A percentile compares a stretch with the other conserved stretches of the same genome.
phyloP scores from a whole-genome alignment of 805 yeast species.

The Saccharomycopsis fibuligera region DNA sequence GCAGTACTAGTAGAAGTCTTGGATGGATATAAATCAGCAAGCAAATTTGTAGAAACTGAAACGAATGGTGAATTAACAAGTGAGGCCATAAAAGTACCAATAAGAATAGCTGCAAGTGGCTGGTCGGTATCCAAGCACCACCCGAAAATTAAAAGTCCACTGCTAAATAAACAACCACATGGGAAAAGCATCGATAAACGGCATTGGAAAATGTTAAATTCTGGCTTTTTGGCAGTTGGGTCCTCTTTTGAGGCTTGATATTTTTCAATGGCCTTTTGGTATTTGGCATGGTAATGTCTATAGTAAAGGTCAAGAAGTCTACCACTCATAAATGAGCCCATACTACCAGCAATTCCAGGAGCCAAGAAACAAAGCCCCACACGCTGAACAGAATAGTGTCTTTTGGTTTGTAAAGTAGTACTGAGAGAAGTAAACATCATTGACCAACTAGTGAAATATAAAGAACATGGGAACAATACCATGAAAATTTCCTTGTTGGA shows the following conservation, averaged over 20 bases:
- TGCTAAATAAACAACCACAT: constrained; percentile 21
- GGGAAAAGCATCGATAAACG: constrained; percentile 15
- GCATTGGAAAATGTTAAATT: constrained; percentile 9
- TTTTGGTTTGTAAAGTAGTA: constrained; percentile 42
- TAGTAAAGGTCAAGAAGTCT: constrained; percentile 48
- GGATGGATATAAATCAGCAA: constrained; percentile 72
- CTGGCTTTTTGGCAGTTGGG: not conserved
- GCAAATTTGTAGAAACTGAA: constrained; percentile 53
- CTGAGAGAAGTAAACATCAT: constrained; percentile 61
- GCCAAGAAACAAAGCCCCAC: constrained; percentile 73
- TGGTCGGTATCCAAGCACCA: constrained; percentile 51
- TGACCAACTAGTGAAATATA: constrained; percentile 67
- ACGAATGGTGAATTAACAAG: constrained; percentile 51
- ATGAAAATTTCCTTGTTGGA: constrained; percentile 2
- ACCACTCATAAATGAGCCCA: constrained; percentile 58
- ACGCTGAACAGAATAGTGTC: constrained; percentile 45
- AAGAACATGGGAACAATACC: constrained; percentile 42
- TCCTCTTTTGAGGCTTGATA: not conserved
- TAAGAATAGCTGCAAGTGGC: constrained; percentile 31
- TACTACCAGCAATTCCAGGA: constrained; percentile 59
- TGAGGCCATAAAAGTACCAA: constrained; percentile 52
- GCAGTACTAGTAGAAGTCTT: constrained; percentile 71
- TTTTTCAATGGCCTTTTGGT: constrained; percentile 20
- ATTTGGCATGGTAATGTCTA: constrained; percentile 25
- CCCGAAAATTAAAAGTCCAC: constrained; percentile 51